Evolutionary conservation across 257 asterid species (phyloP).

Genomic region (Ilex asprella): DNA sequence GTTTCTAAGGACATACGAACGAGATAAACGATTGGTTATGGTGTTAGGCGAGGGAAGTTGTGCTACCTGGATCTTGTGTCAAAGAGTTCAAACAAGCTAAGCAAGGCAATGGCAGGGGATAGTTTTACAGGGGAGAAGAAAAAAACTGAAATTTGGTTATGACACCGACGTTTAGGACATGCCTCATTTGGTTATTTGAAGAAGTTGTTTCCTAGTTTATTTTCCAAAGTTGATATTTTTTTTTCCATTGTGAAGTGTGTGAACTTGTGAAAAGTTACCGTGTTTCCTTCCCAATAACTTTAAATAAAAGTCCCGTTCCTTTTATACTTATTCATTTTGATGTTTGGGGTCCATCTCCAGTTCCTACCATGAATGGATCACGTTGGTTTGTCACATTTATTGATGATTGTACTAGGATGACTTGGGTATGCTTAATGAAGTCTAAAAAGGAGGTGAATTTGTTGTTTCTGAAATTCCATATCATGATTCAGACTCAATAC

Average conservation of each 20-base stretch:
- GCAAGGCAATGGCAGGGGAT: background rate
- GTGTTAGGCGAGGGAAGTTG: too few relatives aligned
- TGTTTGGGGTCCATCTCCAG: too few relatives aligned
- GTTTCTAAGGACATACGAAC: background rate
- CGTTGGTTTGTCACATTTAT: background rate
- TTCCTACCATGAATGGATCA: background rate
- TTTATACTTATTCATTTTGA: background rate
- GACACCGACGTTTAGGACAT: background rate
- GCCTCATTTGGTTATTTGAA: background rate
- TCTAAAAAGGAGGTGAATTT: background rate
- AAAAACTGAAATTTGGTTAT: too few relatives aligned
- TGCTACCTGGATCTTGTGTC: background rate
- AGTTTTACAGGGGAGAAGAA: too few relatives aligned
- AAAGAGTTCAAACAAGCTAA: background rate
- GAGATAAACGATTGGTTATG: too few relatives aligned
- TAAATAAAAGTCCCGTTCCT: background rate
- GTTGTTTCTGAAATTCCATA: background rate
- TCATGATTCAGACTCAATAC: background rate
- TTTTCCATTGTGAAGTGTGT: background rate
- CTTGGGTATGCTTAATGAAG: background rate
- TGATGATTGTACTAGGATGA: constrained; percentile 1
- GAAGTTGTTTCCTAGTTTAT: background rate
- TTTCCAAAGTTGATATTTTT: background rate
- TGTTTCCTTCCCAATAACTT: background rate
- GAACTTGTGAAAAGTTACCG: background rate